Base-by-base conservation (phyloP, 257 asterid genomes). In the Solanum pimpinellifolium region DNA sequence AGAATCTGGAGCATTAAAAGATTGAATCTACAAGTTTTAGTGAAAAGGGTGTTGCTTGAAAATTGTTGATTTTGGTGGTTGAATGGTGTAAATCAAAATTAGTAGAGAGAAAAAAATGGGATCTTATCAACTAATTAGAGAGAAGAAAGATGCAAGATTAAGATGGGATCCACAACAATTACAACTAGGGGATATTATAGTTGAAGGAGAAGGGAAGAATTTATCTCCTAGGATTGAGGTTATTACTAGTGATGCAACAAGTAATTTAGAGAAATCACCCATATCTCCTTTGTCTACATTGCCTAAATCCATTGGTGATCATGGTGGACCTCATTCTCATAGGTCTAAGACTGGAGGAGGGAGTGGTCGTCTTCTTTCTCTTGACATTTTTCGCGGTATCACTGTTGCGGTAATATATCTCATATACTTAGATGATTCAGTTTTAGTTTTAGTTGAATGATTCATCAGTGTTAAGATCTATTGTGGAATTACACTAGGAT, bases 341-440 rank as follows among this genome's bases (percentile, higher is more conserved):
- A 49, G 18, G 85, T 20, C 85, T 49, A 49, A 81, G 69, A 18
- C 1, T 81, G 69, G 14, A 7, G 69, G 14, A 7, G 83, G 39
- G 23, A 29, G 13, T 52, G 46, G 12, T 29, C 95, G 95, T 86
- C 91, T 93, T 39, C 91, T 90, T 60, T 93, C 95, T 25, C 94
- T 93, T 20, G 95, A 93, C 85, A 91, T 92, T 76, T 93, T 93
- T 68, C 95, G 95, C 25, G 95, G 95, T 27, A 86, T 93, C 41
- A 91, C 95, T 20, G 94, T 93, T 31, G 92, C 87, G 91, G 95
- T 92, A 91, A 84, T 27, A 39, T 56, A 39, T 56, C 70, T 69
- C 77, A 3, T 69, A 31, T 80, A 37, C 7, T 33, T 33, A 33
- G 39, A 37, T 37, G 39, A 37, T 37, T 37, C 7, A 37, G 20